Percentiles rank a stretch among this genome's conserved stretches.
phyloP scores from a whole-genome alignment of 1,284 basidiomycete species.

The Malassezia slooffiae region DNA sequence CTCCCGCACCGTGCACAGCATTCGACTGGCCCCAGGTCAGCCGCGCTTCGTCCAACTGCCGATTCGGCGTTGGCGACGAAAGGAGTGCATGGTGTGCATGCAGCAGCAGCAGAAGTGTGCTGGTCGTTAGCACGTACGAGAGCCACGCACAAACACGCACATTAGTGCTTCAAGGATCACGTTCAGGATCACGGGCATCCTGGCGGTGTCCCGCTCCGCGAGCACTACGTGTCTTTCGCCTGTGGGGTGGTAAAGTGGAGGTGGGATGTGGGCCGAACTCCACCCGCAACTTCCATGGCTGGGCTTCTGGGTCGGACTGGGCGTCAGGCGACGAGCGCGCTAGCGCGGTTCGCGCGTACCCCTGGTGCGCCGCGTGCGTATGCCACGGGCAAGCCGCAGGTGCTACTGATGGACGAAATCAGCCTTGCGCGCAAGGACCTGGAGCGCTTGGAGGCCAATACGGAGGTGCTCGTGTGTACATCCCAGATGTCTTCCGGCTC shows the following conservation, averaged over 20 bases:
- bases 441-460: constrained; percentile 16
- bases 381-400: constrained; percentile 16
- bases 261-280: too few species aligned
- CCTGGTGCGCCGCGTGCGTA: neutral
- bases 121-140: neutral
- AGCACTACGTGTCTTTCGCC: too few species aligned
- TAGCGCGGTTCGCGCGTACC: too few species aligned
- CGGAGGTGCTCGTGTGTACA: constrained; percentile 19
- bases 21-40: constrained; percentile 5
- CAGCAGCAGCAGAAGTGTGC: neutral
- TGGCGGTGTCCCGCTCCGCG: too few species aligned
- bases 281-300: too few species aligned
- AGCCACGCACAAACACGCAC: neutral
- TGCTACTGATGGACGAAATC: constrained; percentile 36
- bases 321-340: too few species aligned
- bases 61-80: neutral
- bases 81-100: constrained; percentile 7
- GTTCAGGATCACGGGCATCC: constrained; percentile 1
- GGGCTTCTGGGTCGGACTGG: too few species aligned
- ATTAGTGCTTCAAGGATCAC: constrained; percentile 5
- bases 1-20: neutral
- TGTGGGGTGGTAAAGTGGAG: too few species aligned
- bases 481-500: too few species aligned
- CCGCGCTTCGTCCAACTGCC: neutral
- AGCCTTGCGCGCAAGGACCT: constrained; percentile 24